A percentile compares a stretch with the other conserved stretches of the same genome.
Evolutionary conservation across 345 rosid species (phyloP).

Genomic region (Brassica cretica): DNA sequence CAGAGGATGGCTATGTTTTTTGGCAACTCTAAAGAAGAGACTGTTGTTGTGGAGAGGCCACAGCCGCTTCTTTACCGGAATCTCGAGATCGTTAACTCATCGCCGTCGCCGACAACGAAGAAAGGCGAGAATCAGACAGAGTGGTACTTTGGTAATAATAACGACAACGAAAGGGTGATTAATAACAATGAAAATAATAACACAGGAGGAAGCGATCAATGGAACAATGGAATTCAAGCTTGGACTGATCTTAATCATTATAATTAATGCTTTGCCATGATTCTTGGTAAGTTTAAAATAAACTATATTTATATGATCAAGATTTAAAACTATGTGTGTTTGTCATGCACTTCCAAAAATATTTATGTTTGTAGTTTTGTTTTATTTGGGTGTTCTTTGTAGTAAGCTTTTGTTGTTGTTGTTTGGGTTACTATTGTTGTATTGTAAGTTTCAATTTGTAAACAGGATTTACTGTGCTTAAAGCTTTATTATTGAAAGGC

Average conservation of each 20-base stretch:
- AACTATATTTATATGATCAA: constrained; percentile 4
- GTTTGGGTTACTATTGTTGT: constrained; percentile 31
- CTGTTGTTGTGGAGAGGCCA: constrained; percentile 41
- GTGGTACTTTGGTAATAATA: constrained; percentile 43
- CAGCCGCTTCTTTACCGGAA: constrained; percentile 42
- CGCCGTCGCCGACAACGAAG: constrained; percentile 22
- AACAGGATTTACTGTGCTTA: constrained; percentile 26
- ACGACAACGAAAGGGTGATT: constrained; percentile 32
- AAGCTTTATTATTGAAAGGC: constrained; percentile 16
- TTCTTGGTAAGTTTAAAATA: constrained; percentile 22
- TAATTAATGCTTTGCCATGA: constrained; percentile 37
- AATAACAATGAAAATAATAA: constrained; percentile 24
- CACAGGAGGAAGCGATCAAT: constrained; percentile 26
- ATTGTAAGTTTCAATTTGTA: constrained; percentile 31
- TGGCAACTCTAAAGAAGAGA: constrained; percentile 46
- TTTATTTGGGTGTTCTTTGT: constrained; percentile 12
- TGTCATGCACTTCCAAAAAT: constrained; percentile 29
- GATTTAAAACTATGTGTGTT: constrained; percentile 11
- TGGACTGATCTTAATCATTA: constrained; percentile 26
- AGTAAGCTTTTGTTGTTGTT: constrained; percentile 17
- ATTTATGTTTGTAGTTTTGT: constrained; percentile 24
- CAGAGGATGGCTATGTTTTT: constrained; percentile 75
- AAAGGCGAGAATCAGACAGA: constrained; percentile 39
- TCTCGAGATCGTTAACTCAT: constrained; percentile 33
- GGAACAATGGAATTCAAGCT: constrained; percentile 44